Evolutionary conservation across 116 monocot species (phyloP), one percentile per base, ranked within the genome.

Genomic region (Thalassia testudinum): DNA sequence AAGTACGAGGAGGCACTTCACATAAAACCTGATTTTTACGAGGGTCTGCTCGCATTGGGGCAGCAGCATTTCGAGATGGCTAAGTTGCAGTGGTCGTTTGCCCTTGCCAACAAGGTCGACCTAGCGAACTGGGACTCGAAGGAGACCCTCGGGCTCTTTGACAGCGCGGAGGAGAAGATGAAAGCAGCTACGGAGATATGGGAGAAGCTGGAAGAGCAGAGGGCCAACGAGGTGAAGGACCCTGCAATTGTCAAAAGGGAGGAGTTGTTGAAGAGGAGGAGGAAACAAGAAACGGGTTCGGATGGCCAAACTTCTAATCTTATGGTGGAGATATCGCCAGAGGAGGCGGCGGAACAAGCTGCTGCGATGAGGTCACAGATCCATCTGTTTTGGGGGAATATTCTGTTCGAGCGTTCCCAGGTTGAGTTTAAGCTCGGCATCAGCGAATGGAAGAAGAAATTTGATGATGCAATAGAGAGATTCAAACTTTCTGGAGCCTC

Each of bases 61-160:
- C 99, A 99, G 65, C 99, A 90, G 47, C 85, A 90, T 71, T 99
- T 99, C 49, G 99, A 99, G 67, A 86, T 75, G 28, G 99, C 99
- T 13, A 99, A 99, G 44, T 59, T 99, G 47, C 90, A 99, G 43
- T 99, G 99, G 99, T 99, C 99, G 0, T 99, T 83, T 79, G 90
- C 86, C 26, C 30, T 86, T 6, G 99, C 99, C 51, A 75, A 60
- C 27, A 90, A 99, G 73, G 57, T 75, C 37, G 89, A 99, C 37
- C 52, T 99, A 27, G 61, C 62, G 34, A 64, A 48, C 18, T 99
- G 99, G 99, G 90, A 99, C 62, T 67, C 72, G 23, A 53, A 67
- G 5, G 78, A 82, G 45, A 99, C 90, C 10, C 73, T 99, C 16
- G 56, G 54, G 28, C 77, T 99, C 30, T 99, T 99, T 54, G 56